phyloP scores from a whole-genome alignment of 306 rosid genomes.

The Prunus campanulata region DNA sequence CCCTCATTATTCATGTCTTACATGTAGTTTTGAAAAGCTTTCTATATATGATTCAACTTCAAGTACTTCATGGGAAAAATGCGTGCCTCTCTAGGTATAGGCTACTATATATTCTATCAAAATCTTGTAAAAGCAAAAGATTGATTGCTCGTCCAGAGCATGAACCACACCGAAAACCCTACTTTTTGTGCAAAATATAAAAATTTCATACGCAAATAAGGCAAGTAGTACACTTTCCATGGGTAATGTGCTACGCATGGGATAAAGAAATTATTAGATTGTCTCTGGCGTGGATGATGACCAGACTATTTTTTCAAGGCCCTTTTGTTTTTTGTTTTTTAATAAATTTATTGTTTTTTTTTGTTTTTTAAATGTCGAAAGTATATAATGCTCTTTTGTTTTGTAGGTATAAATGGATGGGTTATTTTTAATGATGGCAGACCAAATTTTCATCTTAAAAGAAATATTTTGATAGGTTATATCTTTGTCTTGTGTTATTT shows the following conservation, averaged over 20 bases:
- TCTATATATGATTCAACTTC: not conserved
- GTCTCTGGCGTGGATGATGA: conserved; percentile 18
- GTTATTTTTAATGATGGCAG: conserved; percentile 29
- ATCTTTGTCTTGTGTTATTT: not conserved
- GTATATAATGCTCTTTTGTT: conserved; percentile 3
- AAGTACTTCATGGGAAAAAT: not conserved
- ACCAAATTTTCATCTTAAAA: not conserved
- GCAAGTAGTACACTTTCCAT: conserved; percentile 19
- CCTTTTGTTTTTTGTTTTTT: not conserved
- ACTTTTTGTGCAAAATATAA: not conserved
- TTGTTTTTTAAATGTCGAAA: not conserved
- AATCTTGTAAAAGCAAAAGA: not conserved
- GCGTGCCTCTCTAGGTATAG: not conserved
- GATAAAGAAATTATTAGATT: conserved; percentile 19
- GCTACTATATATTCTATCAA: not conserved
- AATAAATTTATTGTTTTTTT: not conserved
- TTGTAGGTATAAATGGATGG: conserved; percentile 1
- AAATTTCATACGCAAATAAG: not conserved
- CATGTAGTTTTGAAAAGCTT: not conserved
- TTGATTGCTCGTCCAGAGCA: not conserved
- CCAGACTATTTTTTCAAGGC: not conserved
- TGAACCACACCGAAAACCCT: not conserved
- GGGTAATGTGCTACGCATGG: conserved; percentile 9
- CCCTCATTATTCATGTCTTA: not conserved
- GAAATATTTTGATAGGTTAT: not conserved